These are phyloP conservation scores for Ilex aquifolium DNA, from an alignment of 257 asterid species.

Conservation along the genomic window DNA sequence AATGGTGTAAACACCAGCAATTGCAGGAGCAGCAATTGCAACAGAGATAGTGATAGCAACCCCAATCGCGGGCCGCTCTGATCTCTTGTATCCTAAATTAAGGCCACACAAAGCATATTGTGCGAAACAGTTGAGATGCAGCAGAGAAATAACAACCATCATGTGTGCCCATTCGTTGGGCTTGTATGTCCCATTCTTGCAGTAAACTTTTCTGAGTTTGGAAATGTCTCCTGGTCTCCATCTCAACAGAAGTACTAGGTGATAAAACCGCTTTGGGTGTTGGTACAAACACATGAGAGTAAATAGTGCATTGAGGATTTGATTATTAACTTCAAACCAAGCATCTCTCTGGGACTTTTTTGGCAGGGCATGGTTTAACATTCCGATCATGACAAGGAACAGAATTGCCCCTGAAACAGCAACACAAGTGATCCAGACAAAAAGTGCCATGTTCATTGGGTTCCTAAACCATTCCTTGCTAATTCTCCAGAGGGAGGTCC, in stretches of 20 bases:
- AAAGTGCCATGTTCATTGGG: neutral
- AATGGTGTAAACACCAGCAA: neutral
- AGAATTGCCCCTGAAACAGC: neutral
- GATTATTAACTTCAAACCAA: neutral
- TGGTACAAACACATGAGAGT: slow-evolving; percentile 1
- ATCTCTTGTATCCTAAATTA: neutral
- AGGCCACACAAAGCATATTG: neutral
- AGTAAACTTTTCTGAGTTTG: neutral
- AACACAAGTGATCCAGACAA: neutral
- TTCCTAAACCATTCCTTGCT: neutral
- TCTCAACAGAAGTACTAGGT: neutral
- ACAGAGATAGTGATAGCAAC: neutral
- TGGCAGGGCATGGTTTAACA: neutral
- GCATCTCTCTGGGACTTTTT: neutral
- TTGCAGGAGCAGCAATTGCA: neutral
- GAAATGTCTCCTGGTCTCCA: neutral
- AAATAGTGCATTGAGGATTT: neutral
- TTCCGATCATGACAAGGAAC: slow-evolving; percentile 1
- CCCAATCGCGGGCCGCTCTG: neutral
- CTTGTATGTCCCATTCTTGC: neutral
- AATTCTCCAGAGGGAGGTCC: neutral
- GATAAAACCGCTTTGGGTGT: neutral
- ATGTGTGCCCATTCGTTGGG: slow-evolving; percentile 1
- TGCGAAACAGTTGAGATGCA: neutral
- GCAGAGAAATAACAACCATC: neutral